A percentile compares a stretch with the other conserved stretches of the same genome.
These are phyloP conservation scores for Jaminaea rosea DNA, from an alignment of 1,284 basidiomycete genomes.

Conservation along the genomic window DNA sequence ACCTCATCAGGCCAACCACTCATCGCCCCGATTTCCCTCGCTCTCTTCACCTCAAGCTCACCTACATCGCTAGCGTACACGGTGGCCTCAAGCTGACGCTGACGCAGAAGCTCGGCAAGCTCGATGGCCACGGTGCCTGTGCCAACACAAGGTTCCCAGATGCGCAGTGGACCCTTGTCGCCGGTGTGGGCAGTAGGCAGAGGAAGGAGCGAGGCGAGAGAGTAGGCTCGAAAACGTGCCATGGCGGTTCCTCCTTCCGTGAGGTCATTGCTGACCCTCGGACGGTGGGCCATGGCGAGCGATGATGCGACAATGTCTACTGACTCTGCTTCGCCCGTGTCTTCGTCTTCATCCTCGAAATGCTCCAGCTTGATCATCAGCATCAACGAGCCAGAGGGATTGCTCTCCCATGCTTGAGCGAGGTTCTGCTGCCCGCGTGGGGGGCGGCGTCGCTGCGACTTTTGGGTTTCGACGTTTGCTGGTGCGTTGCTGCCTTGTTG, in stretches of 20 bases:
- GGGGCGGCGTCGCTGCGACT: no score
- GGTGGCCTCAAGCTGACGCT: not conserved
- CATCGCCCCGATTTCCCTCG: not conserved
- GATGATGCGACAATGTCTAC: not conserved
- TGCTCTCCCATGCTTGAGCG: not conserved
- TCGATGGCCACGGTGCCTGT: conserved; percentile 8
- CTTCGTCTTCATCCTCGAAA: conserved; percentile 3
- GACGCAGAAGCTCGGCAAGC: not conserved
- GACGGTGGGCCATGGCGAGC: not conserved
- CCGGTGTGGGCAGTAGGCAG: not conserved
- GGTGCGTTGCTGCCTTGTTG: no score
- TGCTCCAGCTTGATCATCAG: conserved; percentile 2
- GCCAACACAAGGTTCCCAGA: conserved; percentile 12
- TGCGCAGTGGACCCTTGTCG: not conserved
- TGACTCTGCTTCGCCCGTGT: conserved; percentile 2
- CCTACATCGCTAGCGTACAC: conserved; percentile 9
- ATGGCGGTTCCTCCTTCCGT: conserved; percentile 4
- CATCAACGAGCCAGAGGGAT: conserved; percentile 1
- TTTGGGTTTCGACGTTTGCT: no score
- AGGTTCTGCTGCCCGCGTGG: no score
- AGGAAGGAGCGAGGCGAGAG: conserved; percentile 3
- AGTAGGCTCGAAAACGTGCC: conserved; percentile 5
- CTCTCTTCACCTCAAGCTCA: conserved; percentile 1
- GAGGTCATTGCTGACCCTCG: not conserved
- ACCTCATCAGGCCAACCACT: not conserved